phyloP scores from a whole-genome alignment of 2,329 filamentous ascomycete species.

The Trichoderma brevicompactum region DNA sequence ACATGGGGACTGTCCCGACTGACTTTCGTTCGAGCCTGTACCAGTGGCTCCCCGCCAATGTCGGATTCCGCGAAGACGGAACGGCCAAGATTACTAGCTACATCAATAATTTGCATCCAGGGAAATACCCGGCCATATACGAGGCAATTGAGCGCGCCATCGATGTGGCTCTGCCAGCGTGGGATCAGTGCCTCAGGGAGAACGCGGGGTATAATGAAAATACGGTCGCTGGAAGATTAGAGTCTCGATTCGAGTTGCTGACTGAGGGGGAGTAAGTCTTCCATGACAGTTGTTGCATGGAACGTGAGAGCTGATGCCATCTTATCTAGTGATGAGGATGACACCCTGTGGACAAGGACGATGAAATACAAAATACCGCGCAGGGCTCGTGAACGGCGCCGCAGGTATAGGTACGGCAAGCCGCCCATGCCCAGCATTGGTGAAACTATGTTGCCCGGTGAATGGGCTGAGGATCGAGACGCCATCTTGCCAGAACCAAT shows the following conservation, averaged over 20 bases:
- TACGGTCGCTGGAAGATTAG: background rate
- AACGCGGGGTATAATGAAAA: background rate
- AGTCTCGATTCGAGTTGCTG: conserved; percentile 13
- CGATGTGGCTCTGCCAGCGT: conserved; percentile 44
- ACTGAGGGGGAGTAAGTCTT: conserved; percentile 3
- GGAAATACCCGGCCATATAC: conserved; percentile 37
- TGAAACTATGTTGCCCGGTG: background rate
- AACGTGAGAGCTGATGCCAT: background rate
- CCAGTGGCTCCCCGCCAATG: conserved; percentile 36
- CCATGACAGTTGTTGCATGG: fast-evolving
- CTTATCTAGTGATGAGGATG: conserved; percentile 3
- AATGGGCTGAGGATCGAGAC: conserved; percentile 30
- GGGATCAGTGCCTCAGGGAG: conserved; percentile 49
- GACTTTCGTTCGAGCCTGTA: conserved; percentile 36
- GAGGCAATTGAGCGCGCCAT: conserved; percentile 42
- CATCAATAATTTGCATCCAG: conserved; percentile 51
- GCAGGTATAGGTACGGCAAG: background rate
- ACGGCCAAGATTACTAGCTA: conserved; percentile 46
- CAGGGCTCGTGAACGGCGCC: too few species aligned
- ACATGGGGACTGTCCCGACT: conserved; percentile 2
- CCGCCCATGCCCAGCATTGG: background rate
- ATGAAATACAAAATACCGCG: background rate
- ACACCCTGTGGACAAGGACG: background rate
- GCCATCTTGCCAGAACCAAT: conserved; percentile 35
- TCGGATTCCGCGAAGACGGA: conserved; percentile 46